Percentiles rank a stretch among this genome's conserved stretches.
Conservation (phyloP, 108 stramenopile species). For the Thalassiosira profunda region DNA sequence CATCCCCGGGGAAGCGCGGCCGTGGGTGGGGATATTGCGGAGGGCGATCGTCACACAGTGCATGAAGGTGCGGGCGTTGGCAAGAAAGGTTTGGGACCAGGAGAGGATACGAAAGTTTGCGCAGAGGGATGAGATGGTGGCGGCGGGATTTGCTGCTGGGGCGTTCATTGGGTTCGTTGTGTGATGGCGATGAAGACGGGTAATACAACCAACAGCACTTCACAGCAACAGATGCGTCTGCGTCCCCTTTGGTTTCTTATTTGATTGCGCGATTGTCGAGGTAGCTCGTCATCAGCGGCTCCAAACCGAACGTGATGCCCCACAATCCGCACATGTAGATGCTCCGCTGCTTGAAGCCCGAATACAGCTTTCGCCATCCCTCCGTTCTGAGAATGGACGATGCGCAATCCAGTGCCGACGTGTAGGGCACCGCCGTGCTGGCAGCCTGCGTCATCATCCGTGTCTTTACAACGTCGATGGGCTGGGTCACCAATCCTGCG, state of each 20-base stretch:
- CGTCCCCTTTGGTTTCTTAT: no score
- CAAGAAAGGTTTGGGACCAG: conserved; percentile 24
- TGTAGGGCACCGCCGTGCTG: conserved; percentile 58
- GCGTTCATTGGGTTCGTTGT: conserved; percentile 46
- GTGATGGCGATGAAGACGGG: no score
- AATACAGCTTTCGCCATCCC: conserved; percentile 51
- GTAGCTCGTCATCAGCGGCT: conserved; percentile 15
- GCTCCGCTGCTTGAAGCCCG: conserved; percentile 62
- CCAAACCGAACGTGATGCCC: conserved; percentile 66
- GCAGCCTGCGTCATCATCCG: conserved; percentile 85
- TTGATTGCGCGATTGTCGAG: no score
- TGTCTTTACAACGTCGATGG: conserved; percentile 76
- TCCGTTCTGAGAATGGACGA: conserved; percentile 56
- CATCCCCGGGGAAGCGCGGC: conserved; percentile 39
- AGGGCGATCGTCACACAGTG: conserved; percentile 16
- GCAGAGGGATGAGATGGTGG: conserved; percentile 25
- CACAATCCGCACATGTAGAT: conserved; percentile 71
- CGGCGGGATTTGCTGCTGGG: conserved; percentile 41
- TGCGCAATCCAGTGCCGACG: conserved; percentile 64
- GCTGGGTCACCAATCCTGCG: conserved; percentile 57
- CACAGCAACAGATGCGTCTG: no score
- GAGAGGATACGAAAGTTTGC: conserved; percentile 37
- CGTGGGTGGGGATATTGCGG: conserved; percentile 31
- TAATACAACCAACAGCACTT: no score
- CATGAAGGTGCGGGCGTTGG: conserved; percentile 13